Conservation (phyloP, 2,329 filamentous ascomycete genomes). For the Biscogniauxia marginata region DNA sequence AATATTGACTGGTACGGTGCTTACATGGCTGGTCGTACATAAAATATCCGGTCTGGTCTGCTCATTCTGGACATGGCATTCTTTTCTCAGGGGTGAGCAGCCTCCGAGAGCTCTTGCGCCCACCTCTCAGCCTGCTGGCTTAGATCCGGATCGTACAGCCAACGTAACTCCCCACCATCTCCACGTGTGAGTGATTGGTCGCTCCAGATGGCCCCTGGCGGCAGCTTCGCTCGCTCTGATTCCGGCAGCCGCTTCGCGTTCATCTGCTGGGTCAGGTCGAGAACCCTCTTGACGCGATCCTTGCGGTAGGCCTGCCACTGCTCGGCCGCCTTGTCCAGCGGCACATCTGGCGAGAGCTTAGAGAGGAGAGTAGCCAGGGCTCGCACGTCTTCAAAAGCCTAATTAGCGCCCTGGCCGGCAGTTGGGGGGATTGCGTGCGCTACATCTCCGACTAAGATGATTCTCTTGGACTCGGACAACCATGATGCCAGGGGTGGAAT, state of each 20-base stretch:
- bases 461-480: conserved; percentile 33
- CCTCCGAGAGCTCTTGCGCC: conserved; percentile 10
- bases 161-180: conserved; percentile 16
- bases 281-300: conserved; percentile 44
- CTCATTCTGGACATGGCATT: too few species aligned
- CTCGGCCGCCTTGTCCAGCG: conserved; percentile 30
- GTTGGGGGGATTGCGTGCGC: conserved; percentile 49
- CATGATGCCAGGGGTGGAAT: conserved; percentile 43
- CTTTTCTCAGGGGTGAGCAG: too few species aligned
- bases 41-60: too few species aligned
- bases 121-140: conserved; percentile 13
- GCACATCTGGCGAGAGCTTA: conserved; percentile 19
- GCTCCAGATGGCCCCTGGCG: conserved; percentile 11
- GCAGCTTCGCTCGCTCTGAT: conserved; percentile 13
- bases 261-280: conserved; percentile 48
- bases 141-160: conserved; percentile 16
- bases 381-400: conserved; percentile 51
- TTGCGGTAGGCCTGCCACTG: conserved; percentile 51
- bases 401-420: conserved; percentile 46
- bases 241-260: conserved; percentile 46
- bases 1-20: too few species aligned
- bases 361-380: conserved; percentile 41
- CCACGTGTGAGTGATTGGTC: conserved; percentile 13
- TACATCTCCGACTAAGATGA: conserved; percentile 47
- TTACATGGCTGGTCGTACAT: too few species aligned